Base-by-base conservation (phyloP, 2,329 filamentous ascomycete genomes). In the Alternaria incomplexa region DNA sequence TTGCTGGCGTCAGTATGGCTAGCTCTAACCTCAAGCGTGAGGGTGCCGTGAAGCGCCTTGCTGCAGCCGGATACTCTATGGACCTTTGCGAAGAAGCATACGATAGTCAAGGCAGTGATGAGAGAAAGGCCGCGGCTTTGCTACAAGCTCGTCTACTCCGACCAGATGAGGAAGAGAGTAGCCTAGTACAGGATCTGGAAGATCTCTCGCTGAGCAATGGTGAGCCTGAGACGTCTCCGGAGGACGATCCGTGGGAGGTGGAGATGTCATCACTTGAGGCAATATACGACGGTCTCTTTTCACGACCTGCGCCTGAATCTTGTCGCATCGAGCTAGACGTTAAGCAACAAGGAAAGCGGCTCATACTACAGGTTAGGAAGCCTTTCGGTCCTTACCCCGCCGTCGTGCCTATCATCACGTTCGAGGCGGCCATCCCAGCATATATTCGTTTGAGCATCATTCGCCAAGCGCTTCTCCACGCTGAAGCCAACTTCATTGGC, bases 391-490 rank as follows among this genome's bases (percentile, higher is more conserved):
- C 86, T 51, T 99, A 98, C 78, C 96, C 96, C 1, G 80, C 85
- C 73, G 72, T 87, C 78, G 79, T 88, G 82, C 84, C 90, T 2
- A 86, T 96, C 10, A 82, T 97, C 36, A 88, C 90, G 3, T 85
- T 97, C 30, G 87, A 87, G 55, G 81, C 82, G 12, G 81, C 88
- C 11, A 85, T 98, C 12, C 96, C 96, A 20, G 93, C 96, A 4
- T 97, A 99, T 74, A 96, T 98, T 74, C 92, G 95, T 64, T 85
- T 99, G 11, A 97, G 93, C 73, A 90, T 97, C 40, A 88, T 96
- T 72, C 90, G 92, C 70, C 90, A 91, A 79, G 89, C 90, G 2
- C 83, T 97, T 6, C 84, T 87, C 5, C 89, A 95, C 75, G 89
- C 93, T 3, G 83, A 88, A 53, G 86, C 89, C 53, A 88, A 89